These are phyloP conservation scores for Mollisia scopiformis DNA, from an alignment of 2,329 filamentous ascomycete genomes.

Conservation along the genomic window DNA sequence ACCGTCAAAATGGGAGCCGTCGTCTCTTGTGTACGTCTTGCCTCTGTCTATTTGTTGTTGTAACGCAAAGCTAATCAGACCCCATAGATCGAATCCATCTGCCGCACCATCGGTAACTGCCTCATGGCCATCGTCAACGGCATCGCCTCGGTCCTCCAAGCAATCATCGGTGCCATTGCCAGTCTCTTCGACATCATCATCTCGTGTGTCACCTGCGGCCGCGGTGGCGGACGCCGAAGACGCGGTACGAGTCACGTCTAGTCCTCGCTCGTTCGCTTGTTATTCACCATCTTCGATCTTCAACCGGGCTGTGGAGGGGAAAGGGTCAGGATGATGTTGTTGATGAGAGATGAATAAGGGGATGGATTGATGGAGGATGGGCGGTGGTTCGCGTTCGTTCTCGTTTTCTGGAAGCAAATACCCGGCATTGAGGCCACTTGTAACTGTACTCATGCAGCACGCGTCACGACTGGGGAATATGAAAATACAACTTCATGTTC, in stretches of 20 bases:
- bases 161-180: conserved; percentile 36
- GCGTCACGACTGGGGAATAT: too few relatives aligned
- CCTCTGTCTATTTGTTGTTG: background rate
- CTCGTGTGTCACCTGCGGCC: conserved; percentile 40
- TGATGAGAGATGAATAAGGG: too few relatives aligned
- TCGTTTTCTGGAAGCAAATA: too few relatives aligned
- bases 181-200: conserved; percentile 40
- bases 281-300: too few relatives aligned
- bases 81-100: conserved; percentile 34
- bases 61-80: conserved; percentile 12
- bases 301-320: too few relatives aligned
- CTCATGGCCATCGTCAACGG: conserved; percentile 55
- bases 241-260: conserved; percentile 27
- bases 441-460: too few relatives aligned
- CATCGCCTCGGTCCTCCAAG: conserved; percentile 45
- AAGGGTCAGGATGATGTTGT: too few relatives aligned
- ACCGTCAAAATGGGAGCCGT: conserved; percentile 39
- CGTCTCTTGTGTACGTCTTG: conserved; percentile 38
- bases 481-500: too few relatives aligned
- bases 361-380: too few relatives aligned
- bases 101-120: conserved; percentile 37
- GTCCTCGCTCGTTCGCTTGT: too few relatives aligned
- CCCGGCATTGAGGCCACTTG: too few relatives aligned
- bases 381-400: too few relatives aligned
- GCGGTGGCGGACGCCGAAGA: conserved; percentile 32